phyloP scores from a whole-genome alignment of 441 rosid species.

The Manihot esculenta region DNA sequence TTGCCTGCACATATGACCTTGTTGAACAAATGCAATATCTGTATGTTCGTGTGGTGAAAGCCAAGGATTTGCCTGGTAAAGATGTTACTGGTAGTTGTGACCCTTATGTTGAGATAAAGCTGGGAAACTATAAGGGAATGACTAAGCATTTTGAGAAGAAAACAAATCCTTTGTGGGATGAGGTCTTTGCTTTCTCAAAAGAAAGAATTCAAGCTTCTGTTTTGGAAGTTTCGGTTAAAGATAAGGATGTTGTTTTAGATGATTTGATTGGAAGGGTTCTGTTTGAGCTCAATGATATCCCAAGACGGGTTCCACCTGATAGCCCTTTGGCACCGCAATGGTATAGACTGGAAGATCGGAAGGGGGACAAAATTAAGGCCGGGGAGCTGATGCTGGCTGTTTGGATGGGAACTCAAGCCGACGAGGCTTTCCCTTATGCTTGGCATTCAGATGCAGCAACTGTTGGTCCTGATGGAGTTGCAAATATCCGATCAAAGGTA shows the following conservation, averaged over 20 bases:
- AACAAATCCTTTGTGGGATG: slow-evolving; percentile 87
- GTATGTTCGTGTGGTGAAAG: slow-evolving; percentile 77
- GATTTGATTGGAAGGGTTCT: slow-evolving; percentile 64
- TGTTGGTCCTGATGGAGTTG: slow-evolving; percentile 63
- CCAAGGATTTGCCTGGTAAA: slow-evolving; percentile 71
- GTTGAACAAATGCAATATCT: slow-evolving; percentile 86
- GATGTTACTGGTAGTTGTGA: slow-evolving; percentile 80
- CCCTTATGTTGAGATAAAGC: slow-evolving; percentile 86
- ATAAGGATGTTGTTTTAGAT: slow-evolving; percentile 75
- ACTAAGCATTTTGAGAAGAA: slow-evolving; percentile 93
- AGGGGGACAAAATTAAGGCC: slow-evolving; percentile 56
- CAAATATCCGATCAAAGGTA: slow-evolving; percentile 68
- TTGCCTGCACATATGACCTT: slow-evolving; percentile 72
- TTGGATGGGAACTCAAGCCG: slow-evolving; percentile 95
- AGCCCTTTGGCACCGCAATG: slow-evolving; percentile 95
- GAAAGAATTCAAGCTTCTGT: slow-evolving; percentile 86
- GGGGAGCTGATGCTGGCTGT: slow-evolving; percentile 95
- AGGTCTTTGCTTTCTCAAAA: slow-evolving; percentile 87
- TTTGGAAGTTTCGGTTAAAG: slow-evolving; percentile 80
- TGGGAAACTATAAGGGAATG: slow-evolving; percentile 84
- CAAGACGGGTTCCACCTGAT: slow-evolving; percentile 84
- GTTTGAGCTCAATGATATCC: slow-evolving; percentile 84
- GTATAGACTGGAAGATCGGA: slow-evolving; percentile 79
- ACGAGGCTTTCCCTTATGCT: slow-evolving; percentile 88
- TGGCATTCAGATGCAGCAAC: slow-evolving; percentile 87